phyloP scores from a whole-genome alignment of 2,329 filamentous ascomycete species.

The Diaporthe sp. region DNA sequence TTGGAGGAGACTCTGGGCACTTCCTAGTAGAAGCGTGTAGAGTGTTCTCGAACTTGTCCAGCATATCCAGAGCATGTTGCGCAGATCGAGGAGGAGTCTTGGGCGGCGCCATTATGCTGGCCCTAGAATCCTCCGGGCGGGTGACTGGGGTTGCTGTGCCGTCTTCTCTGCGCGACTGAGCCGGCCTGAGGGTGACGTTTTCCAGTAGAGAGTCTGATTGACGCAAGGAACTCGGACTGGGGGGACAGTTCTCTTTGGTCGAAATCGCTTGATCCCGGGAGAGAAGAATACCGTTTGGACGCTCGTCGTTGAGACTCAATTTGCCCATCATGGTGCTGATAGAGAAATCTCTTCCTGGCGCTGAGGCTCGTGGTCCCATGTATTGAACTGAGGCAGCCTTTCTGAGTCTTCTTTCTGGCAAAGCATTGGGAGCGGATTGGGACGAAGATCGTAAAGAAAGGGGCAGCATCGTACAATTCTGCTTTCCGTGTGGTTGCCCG shows the following conservation, averaged over 20 bases:
- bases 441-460: constrained; percentile 37
- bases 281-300: constrained; percentile 36
- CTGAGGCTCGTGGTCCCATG: constrained; percentile 38
- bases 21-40: constrained; percentile 48
- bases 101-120: constrained; percentile 44
- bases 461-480: constrained; percentile 55
- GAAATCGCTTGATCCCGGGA: constrained; percentile 62
- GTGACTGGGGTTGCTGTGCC: constrained; percentile 33
- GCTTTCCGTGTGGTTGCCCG: constrained; percentile 43
- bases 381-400: constrained; percentile 45
- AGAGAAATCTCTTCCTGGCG: constrained; percentile 50
- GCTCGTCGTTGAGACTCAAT: constrained; percentile 55
- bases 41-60: constrained; percentile 46
- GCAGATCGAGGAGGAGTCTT: constrained; percentile 44
- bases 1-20: constrained; percentile 54
- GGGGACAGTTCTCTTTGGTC: constrained; percentile 44
- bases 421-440: constrained; percentile 36
- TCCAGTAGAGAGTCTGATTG: constrained; percentile 43
- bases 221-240: constrained; percentile 35
- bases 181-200: constrained; percentile 47
- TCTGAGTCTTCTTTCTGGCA: constrained; percentile 43
- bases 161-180: constrained; percentile 44
- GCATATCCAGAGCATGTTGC: constrained; percentile 27
- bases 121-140: constrained; percentile 34
- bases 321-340: constrained; percentile 49